phyloP scores from a whole-genome alignment of 768 basidiomycete species.

The Flagelloscypha sp. region DNA sequence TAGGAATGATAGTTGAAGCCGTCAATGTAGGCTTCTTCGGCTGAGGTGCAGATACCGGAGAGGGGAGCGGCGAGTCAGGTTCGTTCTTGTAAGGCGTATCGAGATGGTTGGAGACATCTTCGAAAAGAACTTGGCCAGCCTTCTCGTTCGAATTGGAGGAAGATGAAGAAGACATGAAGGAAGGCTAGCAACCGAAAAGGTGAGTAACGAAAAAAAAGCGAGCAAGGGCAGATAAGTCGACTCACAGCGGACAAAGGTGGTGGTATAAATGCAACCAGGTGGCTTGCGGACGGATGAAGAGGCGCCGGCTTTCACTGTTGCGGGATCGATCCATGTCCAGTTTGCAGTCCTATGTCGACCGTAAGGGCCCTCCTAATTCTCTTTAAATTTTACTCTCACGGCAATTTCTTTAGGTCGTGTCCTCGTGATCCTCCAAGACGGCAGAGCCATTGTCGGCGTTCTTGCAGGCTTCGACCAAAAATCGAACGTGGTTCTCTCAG shows the following conservation, averaged over 20 bases:
- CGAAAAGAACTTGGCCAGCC: conserved; percentile 3
- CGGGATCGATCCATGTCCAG: conserved; percentile 55
- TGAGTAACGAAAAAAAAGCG: too few species aligned
- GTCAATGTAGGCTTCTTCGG: conserved; percentile 48
- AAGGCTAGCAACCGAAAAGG: conserved; percentile 1
- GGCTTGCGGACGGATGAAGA: conserved; percentile 1
- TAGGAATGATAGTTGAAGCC: conserved; percentile 68
- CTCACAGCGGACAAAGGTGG: background rate
- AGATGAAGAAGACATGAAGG: background rate
- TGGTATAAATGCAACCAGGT: background rate
- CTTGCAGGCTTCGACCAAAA: conserved; percentile 93
- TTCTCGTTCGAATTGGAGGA: conserved; percentile 12
- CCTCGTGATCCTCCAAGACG: conserved; percentile 91
- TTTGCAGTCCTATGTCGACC: conserved; percentile 88
- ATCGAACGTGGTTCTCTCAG: conserved; percentile 91
- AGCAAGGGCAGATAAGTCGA: background rate
- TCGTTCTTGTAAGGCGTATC: conserved; percentile 13
- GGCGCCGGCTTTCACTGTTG: background rate
- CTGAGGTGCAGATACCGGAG: conserved; percentile 41
- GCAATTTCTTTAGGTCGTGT: conserved; percentile 57
- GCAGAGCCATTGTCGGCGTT: conserved; percentile 85
- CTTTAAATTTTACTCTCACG: conserved; percentile 1
- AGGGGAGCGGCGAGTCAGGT: conserved; percentile 34
- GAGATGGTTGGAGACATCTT: background rate
- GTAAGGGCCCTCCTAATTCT: conserved; percentile 29